A percentile compares a stretch with the other conserved stretches of the same genome.
These are phyloP conservation scores for Pisolithus microcarpus DNA, from an alignment of 768 basidiomycete genomes.

Conservation along the genomic window DNA sequence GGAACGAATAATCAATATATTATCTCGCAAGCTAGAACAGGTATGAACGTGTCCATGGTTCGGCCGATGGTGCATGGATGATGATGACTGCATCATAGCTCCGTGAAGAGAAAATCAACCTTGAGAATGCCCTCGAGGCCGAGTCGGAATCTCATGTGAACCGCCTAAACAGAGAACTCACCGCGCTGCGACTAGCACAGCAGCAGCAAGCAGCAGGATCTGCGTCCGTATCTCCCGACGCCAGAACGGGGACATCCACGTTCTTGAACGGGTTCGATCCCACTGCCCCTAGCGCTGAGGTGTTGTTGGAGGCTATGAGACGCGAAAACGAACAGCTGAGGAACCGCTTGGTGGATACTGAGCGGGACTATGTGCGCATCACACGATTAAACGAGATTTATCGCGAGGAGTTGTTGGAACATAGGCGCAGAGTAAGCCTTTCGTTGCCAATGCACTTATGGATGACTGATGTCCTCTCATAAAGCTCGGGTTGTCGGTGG, in stretches of 20 bases:
- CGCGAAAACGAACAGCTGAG: slow-evolving; percentile 75
- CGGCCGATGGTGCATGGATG: neutral
- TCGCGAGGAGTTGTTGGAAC: slow-evolving; percentile 75
- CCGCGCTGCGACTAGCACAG: slow-evolving; percentile 54
- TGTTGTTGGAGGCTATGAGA: slow-evolving; percentile 69
- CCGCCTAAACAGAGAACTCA: slow-evolving; percentile 61
- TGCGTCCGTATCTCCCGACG: slow-evolving; percentile 25
- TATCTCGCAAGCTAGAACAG: slow-evolving; percentile 81
- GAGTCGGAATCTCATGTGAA: slow-evolving; percentile 86
- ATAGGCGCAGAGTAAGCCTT: slow-evolving; percentile 60
- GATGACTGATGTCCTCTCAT: neutral
- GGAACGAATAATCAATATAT: slow-evolving; percentile 77
- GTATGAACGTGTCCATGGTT: slow-evolving; percentile 28
- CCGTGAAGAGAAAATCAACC: slow-evolving; percentile 75
- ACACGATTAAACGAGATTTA: slow-evolving; percentile 76
- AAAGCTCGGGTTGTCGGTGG: slow-evolving; percentile 70
- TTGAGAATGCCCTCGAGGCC: slow-evolving; percentile 77
- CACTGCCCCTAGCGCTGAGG: slow-evolving; percentile 37
- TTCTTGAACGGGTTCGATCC: slow-evolving; percentile 21
- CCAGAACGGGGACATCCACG: slow-evolving; percentile 1
- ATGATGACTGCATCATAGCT: slow-evolving; percentile 39
- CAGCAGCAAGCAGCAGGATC: slow-evolving; percentile 36
- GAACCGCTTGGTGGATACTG: slow-evolving; percentile 59
- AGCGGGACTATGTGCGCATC: slow-evolving; percentile 70
- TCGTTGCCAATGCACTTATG: slow-evolving; percentile 11